These are phyloP conservation scores for Lippia alba DNA, from an alignment of 305 asterid species.

Conservation along the genomic window DNA sequence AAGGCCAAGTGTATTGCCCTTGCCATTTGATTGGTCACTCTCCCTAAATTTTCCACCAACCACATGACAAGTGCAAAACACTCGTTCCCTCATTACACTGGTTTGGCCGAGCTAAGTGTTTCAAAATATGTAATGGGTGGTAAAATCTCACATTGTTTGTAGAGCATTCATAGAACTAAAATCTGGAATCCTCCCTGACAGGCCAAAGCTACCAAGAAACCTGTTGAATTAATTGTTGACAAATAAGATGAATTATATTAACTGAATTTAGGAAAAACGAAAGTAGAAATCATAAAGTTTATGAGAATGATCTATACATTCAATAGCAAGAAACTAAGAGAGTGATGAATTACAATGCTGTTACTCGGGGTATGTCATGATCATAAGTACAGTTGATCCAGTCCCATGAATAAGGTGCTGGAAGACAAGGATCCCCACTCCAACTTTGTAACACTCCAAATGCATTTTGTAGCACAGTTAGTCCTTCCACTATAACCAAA, in stretches of 20 bases:
- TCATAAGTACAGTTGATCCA: conserved; percentile 63
- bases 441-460: conserved; percentile 50
- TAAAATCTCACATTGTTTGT: conserved; percentile 53
- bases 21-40: too few species aligned
- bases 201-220: conserved; percentile 50
- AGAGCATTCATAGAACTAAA: conserved; percentile 77
- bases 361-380: conserved; percentile 54
- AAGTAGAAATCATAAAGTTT: not conserved
- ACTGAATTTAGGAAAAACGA: not conserved
- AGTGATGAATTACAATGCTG: conserved; percentile 55
- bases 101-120: too few species aligned
- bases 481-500: conserved; percentile 47
- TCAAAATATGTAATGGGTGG: not conserved
- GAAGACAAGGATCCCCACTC: conserved; percentile 83
- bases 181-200: conserved; percentile 69
- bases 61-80: too few species aligned
- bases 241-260: not conserved
- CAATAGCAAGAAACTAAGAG: not conserved
- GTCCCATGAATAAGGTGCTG: conserved; percentile 71
- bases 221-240: conserved; percentile 31
- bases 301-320: not conserved
- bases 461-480: conserved; percentile 45
- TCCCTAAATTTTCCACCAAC: too few species aligned
- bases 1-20: too few species aligned
- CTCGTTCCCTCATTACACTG: too few species aligned